These are phyloP conservation scores for Phytopythium aichiense DNA, from an alignment of 352 stramenopile species.

Conservation along the genomic window DNA sequence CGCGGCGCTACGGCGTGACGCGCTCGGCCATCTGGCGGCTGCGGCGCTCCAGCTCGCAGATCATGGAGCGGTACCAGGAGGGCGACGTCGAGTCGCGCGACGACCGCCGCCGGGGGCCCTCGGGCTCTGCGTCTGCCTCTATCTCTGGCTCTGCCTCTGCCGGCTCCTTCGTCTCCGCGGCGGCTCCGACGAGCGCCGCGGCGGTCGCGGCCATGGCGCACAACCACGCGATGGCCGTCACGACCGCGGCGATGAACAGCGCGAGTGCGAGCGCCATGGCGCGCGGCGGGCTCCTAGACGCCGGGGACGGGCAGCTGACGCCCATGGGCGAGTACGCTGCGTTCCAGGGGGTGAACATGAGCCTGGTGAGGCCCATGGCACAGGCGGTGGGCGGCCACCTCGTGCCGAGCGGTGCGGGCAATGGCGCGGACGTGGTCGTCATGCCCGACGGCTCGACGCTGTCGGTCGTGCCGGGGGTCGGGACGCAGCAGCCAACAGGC, in stretches of 20 bases:
- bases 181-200: background rate
- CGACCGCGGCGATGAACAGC: background rate
- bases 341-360: background rate
- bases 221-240: background rate
- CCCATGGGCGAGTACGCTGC: background rate
- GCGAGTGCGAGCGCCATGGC: background rate
- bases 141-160: background rate
- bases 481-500: background rate
- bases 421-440: background rate
- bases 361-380: background rate
- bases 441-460: background rate
- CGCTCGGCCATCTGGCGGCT: constrained; percentile 42
- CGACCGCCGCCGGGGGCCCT: constrained; percentile 24
- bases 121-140: background rate
- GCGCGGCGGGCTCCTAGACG: background rate
- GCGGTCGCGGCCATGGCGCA: background rate
- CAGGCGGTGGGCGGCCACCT: background rate
- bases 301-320: background rate
- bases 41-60: constrained; percentile 25
- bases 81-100: constrained; percentile 35
- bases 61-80: constrained; percentile 43
- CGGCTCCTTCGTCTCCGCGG: too few relatives aligned
- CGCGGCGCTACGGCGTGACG: constrained; percentile 41
- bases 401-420: background rate
- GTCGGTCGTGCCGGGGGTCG: background rate